Conservation (phyloP, 2,329 filamentous ascomycete species). For the Fusarium hostae region DNA sequence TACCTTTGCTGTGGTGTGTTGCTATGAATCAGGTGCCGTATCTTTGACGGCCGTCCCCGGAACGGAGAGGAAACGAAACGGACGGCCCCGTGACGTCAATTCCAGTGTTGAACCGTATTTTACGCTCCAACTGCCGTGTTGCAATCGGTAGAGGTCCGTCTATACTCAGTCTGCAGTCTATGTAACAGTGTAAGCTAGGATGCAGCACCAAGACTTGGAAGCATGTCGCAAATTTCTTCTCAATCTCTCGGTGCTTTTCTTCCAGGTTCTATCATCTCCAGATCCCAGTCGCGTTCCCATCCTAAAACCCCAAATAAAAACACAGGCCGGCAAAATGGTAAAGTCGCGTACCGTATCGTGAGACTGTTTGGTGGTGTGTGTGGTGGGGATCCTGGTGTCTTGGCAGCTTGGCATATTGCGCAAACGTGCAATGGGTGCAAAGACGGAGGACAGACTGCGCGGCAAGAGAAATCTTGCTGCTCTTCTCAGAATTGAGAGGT, state of each 20-base stretch:
- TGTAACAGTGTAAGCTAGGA: background rate
- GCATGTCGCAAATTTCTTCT: background rate
- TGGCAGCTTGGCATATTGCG: slow-evolving; percentile 34
- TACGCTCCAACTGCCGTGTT: slow-evolving; percentile 9
- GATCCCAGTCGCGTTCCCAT: slow-evolving; percentile 23
- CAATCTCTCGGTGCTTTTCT: slow-evolving; percentile 1
- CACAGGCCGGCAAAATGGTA: slow-evolving; percentile 14
- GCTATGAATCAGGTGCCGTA: slow-evolving; percentile 21
- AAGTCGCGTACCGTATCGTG: slow-evolving; percentile 8
- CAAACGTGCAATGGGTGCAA: slow-evolving; percentile 22
- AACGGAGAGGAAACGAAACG: slow-evolving; percentile 10
- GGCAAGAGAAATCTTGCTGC: slow-evolving; percentile 27
- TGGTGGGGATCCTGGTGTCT: slow-evolving; percentile 38
- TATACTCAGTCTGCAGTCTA: background rate
- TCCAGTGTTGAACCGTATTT: slow-evolving; percentile 2
- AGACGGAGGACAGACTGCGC: slow-evolving; percentile 3
- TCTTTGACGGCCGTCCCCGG: slow-evolving; percentile 17
- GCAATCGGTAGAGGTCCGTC: background rate
- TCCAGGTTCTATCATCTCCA: slow-evolving; percentile 14
- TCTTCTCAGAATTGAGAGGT: slow-evolving; percentile 31
- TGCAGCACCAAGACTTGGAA: background rate
- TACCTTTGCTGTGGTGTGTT: slow-evolving; percentile 16
- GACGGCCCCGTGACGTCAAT: slow-evolving; percentile 36
- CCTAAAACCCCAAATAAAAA: background rate
- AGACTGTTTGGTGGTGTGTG: slow-evolving; percentile 39